These are phyloP conservation scores for Zea mays DNA, from an alignment of 176 grass and related monocot species.

Conservation along the genomic window Zm-B73-REFERENCE-NAM-5.0 NC_050096.1:291860501-291861000, in stretches of 20 bases:
- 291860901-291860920: constrained; percentile 76
- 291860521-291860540: background rate
- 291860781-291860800: background rate
- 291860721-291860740: constrained; percentile 88
- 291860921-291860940: constrained; percentile 83
- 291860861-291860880: constrained; percentile 88
- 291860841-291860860: constrained; percentile 32
- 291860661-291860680: background rate
- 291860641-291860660: background rate
- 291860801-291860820: background rate
- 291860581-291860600: constrained; percentile 1
- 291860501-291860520: constrained; percentile 40
- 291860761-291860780: background rate
- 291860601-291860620: background rate
- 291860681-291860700: constrained; percentile 40
- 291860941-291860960: constrained; percentile 83
- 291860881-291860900: constrained; percentile 70
- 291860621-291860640: background rate
- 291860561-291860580: too few species aligned
- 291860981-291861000: background rate
- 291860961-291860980: constrained; percentile 46
- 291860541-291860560: background rate
- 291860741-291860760: background rate
- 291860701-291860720: constrained; percentile 55
- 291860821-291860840: constrained; percentile 6